Evolutionary conservation across 2,329 filamentous ascomycete genomes (phyloP).

Genomic region (Fusarium sp.): DNA sequence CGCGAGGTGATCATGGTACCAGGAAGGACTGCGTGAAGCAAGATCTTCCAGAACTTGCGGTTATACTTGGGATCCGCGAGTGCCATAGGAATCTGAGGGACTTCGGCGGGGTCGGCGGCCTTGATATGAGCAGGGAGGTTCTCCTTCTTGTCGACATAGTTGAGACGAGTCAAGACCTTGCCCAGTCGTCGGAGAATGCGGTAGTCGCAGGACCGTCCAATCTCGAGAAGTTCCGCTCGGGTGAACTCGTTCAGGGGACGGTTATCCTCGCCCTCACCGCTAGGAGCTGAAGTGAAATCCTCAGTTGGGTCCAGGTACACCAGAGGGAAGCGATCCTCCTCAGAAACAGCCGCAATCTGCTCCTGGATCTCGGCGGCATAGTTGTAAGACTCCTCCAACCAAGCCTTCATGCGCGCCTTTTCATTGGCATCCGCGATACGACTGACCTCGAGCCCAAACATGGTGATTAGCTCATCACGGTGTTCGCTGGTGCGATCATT

Average conservation of each 20-base stretch:
- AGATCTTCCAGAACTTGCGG: conserved; percentile 59
- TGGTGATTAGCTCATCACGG: conserved; percentile 55
- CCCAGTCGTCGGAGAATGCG: conserved; percentile 61
- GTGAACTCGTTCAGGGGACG: conserved; percentile 52
- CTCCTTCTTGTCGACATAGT: conserved; percentile 54
- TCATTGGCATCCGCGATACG: conserved; percentile 47
- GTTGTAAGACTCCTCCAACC: conserved; percentile 65
- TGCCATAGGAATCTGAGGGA: conserved; percentile 58
- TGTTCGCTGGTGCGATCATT: conserved; percentile 56
- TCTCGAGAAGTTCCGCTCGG: conserved; percentile 62
- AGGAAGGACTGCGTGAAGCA: conserved; percentile 61
- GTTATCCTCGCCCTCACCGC: conserved; percentile 30
- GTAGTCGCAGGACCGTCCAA: conserved; percentile 63
- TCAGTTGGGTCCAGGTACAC: conserved; percentile 63
- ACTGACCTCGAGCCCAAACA: conserved; percentile 56
- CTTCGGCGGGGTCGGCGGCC: conserved; percentile 44
- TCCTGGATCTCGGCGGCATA: conserved; percentile 57
- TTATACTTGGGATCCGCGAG: conserved; percentile 51
- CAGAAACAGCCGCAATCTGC: conserved; percentile 51
- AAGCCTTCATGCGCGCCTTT: conserved; percentile 56
- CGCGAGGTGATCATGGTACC: conserved; percentile 60
- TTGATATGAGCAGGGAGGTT: conserved; percentile 59
- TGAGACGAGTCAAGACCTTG: conserved; percentile 59
- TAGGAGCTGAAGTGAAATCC: conserved; percentile 44
- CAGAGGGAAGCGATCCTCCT: conserved; percentile 57